Percentiles rank a stretch among this genome's conserved stretches.
Conservation (phyloP, 225 moss, liverwort and hornwort species). For the Physcomitrium patens region DNA sequence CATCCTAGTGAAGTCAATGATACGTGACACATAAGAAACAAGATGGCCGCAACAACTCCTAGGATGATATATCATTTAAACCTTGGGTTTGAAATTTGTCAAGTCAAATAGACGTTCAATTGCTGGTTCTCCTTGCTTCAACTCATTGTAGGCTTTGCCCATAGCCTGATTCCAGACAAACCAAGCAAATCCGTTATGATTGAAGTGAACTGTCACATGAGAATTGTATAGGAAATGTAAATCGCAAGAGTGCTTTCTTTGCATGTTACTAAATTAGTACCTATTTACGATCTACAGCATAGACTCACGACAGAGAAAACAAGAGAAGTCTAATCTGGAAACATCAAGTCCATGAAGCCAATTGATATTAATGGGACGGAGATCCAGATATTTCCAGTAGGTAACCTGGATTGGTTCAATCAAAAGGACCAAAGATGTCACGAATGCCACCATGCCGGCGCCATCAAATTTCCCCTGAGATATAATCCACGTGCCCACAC, state of each 20-base stretch:
- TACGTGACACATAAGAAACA: background rate
- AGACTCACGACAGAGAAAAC: background rate
- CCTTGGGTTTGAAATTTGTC: conserved; percentile 61
- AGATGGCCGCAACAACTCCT: conserved; percentile 17
- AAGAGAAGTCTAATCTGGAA: background rate
- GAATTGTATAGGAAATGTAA: background rate
- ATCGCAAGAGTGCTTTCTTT: background rate
- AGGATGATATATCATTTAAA: conserved; percentile 28
- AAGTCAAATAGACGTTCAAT: conserved; percentile 91
- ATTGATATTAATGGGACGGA: too few relatives aligned
- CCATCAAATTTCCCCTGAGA: conserved; percentile 83
- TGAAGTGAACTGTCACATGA: background rate
- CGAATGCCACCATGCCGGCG: conserved; percentile 90
- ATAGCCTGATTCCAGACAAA: conserved; percentile 56
- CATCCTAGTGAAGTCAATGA: background rate
- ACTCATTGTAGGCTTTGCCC: conserved; percentile 93
- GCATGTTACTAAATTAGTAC: background rate
- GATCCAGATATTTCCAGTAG: background rate
- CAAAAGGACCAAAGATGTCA: conserved; percentile 86
- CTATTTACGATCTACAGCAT: background rate
- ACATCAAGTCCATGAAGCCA: conserved; percentile 5
- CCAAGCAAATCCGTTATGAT: background rate
- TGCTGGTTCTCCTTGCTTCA: conserved; percentile 96
- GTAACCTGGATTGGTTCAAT: conserved; percentile 94
- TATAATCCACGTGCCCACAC: conserved; percentile 92